Conservation (phyloP, 805 yeast species). For the Starmerella vaccinii region DNA sequence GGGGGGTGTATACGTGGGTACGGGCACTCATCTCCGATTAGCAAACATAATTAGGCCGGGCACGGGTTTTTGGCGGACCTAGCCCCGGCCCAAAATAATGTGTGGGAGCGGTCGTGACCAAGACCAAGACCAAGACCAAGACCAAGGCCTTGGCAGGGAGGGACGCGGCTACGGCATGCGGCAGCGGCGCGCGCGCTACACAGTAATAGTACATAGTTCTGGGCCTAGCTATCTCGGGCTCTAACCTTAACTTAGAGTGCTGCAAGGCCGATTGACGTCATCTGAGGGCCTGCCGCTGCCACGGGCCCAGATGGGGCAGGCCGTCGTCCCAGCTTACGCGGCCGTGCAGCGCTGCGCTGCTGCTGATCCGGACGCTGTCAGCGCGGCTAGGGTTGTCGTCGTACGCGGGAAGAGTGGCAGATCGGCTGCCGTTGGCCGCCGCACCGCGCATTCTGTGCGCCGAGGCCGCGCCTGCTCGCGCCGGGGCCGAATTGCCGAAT, state of each 20-base stretch:
- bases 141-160: too few species aligned
- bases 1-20: conserved; percentile 5
- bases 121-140: too few species aligned
- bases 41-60: conserved; percentile 7
- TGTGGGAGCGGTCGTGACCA: not conserved
- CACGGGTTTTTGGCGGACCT: not conserved
- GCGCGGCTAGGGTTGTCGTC: not conserved
- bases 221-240: too few species aligned
- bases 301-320: conserved; percentile 1
- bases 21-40: conserved; percentile 6
- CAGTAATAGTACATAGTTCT: too few species aligned
- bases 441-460: too few species aligned
- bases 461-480: too few species aligned
- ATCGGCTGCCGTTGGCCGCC: not conserved
- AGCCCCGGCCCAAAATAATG: not conserved
- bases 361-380: not conserved
- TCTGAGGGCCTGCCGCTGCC: not conserved
- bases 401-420: not conserved
- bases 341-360: not conserved
- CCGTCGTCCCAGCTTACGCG: not conserved
- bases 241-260: too few species aligned
- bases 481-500: too few species aligned
- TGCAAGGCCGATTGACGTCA: too few species aligned
- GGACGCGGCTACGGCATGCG: too few species aligned
- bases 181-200: too few species aligned